Evolutionary conservation across 1,284 basidiomycete species (phyloP).

Genomic region (Tilletia indica): DNA sequence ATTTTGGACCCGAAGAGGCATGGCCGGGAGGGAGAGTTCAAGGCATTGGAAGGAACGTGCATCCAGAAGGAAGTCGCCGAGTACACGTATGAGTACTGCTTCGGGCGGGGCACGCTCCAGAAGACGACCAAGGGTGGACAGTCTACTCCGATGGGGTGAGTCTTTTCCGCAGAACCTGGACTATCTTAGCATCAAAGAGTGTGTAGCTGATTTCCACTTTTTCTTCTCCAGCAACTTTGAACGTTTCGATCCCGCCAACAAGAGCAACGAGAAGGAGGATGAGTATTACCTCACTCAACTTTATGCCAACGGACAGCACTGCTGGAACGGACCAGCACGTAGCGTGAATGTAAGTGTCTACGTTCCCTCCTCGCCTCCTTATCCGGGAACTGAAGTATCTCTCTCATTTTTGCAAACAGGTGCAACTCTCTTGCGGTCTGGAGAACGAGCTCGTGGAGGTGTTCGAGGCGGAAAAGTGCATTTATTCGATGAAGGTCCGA

Average conservation of each 20-base stretch:
- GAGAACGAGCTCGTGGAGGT: slow-evolving; percentile 81
- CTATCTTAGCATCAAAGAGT: background rate
- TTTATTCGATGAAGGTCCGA: slow-evolving; percentile 83
- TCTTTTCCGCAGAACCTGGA: background rate
- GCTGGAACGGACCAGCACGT: slow-evolving; percentile 95
- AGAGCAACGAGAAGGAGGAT: slow-evolving; percentile 64
- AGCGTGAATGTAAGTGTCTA: slow-evolving; percentile 66
- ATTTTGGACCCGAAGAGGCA: slow-evolving; percentile 66
- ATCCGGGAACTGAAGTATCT: slow-evolving; percentile 4
- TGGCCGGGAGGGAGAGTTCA: slow-evolving; percentile 86
- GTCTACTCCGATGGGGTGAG: slow-evolving; percentile 75
- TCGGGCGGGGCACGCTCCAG: slow-evolving; percentile 83
- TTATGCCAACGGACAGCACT: slow-evolving; percentile 75
- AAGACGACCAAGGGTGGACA: slow-evolving; percentile 76
- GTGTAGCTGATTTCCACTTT: background rate
- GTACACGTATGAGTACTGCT: slow-evolving; percentile 96
- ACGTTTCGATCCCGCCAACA: slow-evolving; percentile 77
- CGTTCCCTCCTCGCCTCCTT: background rate
- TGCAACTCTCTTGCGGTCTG: slow-evolving; percentile 78
- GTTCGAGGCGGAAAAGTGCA: slow-evolving; percentile 88
- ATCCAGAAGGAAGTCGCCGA: slow-evolving; percentile 74
- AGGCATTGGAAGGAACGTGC: slow-evolving; percentile 82
- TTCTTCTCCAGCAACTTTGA: slow-evolving; percentile 21
- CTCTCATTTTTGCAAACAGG: slow-evolving; percentile 58
- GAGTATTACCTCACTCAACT: slow-evolving; percentile 77